Conservation (phyloP, 257 asterid genomes). For the Rhazya stricta region DNA sequence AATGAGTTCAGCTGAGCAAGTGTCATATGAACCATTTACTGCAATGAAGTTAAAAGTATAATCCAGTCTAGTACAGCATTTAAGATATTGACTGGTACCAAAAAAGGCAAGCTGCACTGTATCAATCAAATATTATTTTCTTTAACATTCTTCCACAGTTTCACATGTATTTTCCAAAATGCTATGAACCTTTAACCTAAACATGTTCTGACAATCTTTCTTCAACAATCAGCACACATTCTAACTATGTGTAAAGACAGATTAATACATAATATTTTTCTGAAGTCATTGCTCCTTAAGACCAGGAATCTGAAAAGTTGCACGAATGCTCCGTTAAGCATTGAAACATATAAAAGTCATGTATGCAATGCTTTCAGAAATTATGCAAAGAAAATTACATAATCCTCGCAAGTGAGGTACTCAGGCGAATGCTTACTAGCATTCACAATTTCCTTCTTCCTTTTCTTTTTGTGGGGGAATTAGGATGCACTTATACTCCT, state of each 20-base stretch:
- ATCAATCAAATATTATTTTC: background rate
- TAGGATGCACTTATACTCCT: background rate
- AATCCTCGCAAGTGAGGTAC: background rate
- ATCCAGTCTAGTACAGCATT: background rate
- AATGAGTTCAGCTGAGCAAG: background rate
- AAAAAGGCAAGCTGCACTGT: background rate
- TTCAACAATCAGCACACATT: background rate
- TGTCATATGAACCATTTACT: background rate
- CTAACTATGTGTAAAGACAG: background rate
- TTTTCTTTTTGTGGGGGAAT: no score
- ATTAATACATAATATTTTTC: background rate
- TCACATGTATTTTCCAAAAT: background rate
- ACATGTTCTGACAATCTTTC: background rate
- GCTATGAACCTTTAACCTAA: background rate
- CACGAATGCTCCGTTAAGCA: background rate
- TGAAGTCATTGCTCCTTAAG: background rate
- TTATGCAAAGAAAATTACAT: background rate
- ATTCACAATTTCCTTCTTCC: background rate
- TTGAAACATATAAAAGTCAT: background rate
- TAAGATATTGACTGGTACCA: background rate
- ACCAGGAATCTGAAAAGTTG: background rate
- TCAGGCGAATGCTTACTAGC: background rate
- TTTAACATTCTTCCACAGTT: no score
- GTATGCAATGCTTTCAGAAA: background rate
- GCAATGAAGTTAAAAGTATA: no score